Base-by-base conservation (phyloP, 2,329 filamentous ascomycete species). In the Aspergillus aculeatinus region DNA sequence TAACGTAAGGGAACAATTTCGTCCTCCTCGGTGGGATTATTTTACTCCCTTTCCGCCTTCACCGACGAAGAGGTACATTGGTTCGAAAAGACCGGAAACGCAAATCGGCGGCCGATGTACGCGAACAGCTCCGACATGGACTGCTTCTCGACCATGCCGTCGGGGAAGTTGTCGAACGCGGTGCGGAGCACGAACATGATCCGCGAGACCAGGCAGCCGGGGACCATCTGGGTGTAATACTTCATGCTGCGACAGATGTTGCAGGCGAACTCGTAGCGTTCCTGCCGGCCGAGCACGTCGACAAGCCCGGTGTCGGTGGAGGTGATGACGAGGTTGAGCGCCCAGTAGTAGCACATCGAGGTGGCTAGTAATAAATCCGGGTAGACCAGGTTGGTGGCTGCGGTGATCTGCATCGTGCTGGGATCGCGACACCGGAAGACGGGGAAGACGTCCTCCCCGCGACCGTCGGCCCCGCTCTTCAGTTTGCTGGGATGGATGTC, bases 211-310 rank as follows among this genome's bases (percentile, higher is more conserved):
- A 72, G 47, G 33, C 58, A 68, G 2, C 70, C 70, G 10, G 70
- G 70, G n/a, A 65, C 62, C 3, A 61, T 65, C 25, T 62, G 61
- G 12, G 70, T 54, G 52, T 70, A 72, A 52, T 69, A 72, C 50
- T 67, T 68, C 64, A 71, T 67, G 57, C 68, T 72, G 39, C 70
- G 68, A 47, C 70, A 72, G 55, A 72, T 72, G 48, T 70, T 67
- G 61, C 70, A 71, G 19, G 68, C 70, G 27, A 62, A 64, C 39
- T 67, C 60, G 61, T 72, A 72, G 27, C 69, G 70, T 29, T 70
- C 66, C 9, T 65, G 62, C 16, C 57, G 60, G 6, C 61, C 54
- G n/a, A 72, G 33, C 6, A 70, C 62, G 19, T 59, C 62, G 25
- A 63, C 49, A 7, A 71, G 59, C 0, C 68, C 68, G 16, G 62